Evolutionary conservation across 2,329 filamentous ascomycete genomes (phyloP), one percentile per base, ranked within the genome.

Genomic region (Alternaria novae-zelandiae): DNA sequence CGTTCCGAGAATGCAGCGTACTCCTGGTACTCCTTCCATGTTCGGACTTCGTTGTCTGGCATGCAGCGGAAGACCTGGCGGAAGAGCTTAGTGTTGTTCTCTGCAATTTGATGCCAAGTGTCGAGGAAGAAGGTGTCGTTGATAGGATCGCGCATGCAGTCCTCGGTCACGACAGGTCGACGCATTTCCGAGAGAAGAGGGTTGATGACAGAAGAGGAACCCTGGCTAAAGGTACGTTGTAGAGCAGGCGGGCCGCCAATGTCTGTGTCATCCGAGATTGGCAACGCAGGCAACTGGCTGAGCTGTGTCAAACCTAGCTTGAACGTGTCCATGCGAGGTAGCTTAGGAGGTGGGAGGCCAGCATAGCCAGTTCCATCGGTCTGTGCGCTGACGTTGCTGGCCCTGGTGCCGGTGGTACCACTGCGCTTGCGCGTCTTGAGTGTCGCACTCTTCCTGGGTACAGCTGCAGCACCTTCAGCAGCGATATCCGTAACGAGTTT

Each of bases 81-180:
- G 82, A 92, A 99, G 51, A 99, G 87, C 77, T 94, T 95, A 4
- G 96, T 99, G 78, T 99, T 99, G 83, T 98, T 98, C 67, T 91
- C 89, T 1, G 96, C 96, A 57, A 94, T 89, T 17, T 89, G 86
- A 68, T 91, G 90, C 96, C 96, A 99, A 2, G 93, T 89, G 66
- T 97, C 92, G 49, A 96, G 88, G 77, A 93, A 92, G 80, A 99
- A 99, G 2, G 86, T 83, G 57, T 93, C 87, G 61, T 90, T 90
- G 44, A 99, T 82, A 0, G 96, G 96, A 79, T 99, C 96, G 15
- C 86, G 88, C 94, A 99, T 99, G 81, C 95, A 98, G 77, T 98
- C 92, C 71, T 94, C 92, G 66, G 93, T 89, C 25, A 99, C 87
- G 32, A 87, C 83, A 0, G 93, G 92, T 20, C 86, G 87, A 61